Percentiles rank a stretch among this genome's conserved stretches.
Conservation (phyloP, 139 green algal species). For the Chloropicon primus region DNA sequence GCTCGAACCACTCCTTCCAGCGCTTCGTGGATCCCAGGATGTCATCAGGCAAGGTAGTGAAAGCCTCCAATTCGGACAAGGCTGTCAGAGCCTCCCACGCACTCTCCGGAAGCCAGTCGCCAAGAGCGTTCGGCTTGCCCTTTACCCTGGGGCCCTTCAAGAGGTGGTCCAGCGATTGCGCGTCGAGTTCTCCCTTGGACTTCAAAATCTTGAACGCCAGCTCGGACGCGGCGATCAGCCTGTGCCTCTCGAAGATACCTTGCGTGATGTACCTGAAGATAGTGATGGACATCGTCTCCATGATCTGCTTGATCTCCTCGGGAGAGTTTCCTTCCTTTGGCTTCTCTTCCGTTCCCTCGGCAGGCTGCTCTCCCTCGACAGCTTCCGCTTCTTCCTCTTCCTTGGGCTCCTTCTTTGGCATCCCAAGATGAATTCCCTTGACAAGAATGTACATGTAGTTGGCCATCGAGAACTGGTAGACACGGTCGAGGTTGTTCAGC, state of each 20-base stretch:
- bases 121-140: conserved; percentile 57
- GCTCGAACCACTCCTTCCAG: conserved; percentile 83
- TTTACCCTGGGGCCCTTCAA: conserved; percentile 50
- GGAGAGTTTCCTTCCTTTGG: conserved; percentile 37
- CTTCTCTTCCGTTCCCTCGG: conserved; percentile 2
- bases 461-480: conserved; percentile 89
- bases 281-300: conserved; percentile 49
- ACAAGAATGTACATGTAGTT: conserved; percentile 70
- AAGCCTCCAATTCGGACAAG: conserved; percentile 69
- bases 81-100: conserved; percentile 38
- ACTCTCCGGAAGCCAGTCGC: conserved; percentile 60
- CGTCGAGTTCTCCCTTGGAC: conserved; percentile 47
- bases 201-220: conserved; percentile 67
- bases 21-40: conserved; percentile 62
- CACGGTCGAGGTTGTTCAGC: conserved; percentile 63
- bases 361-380: conserved; percentile 10
- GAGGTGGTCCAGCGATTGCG: conserved; percentile 67
- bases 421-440: conserved; percentile 59
- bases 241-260: conserved; percentile 88
- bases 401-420: conserved; percentile 31
- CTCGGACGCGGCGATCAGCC: conserved; percentile 78
- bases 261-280: conserved; percentile 62
- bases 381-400: conserved; percentile 11
- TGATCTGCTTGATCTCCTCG: conserved; percentile 53
- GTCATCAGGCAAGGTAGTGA: conserved; percentile 63